Percentiles rank a stretch among this genome's conserved stretches.
Evolutionary conservation across 1,284 basidiomycete genomes (phyloP).

Genomic region (Boletellus sp.): DNA sequence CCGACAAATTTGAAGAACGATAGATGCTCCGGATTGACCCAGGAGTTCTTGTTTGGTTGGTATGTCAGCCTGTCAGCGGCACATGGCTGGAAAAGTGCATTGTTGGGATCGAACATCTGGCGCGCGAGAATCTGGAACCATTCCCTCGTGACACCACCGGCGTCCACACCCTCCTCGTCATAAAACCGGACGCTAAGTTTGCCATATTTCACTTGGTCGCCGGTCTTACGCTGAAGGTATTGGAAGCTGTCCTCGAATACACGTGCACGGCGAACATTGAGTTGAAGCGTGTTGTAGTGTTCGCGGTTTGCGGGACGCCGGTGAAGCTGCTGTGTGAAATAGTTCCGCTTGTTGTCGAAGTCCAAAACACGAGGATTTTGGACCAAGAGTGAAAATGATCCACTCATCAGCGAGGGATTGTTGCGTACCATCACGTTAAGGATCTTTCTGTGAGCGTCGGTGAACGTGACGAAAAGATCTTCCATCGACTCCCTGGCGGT

Average conservation of each 20-base stretch:
- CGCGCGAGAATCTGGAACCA: slow-evolving; percentile 98
- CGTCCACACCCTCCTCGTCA: slow-evolving; percentile 97
- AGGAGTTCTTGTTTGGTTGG: slow-evolving; percentile 94
- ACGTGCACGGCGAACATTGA: slow-evolving; percentile 89
- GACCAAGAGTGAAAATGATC: slow-evolving; percentile 94
- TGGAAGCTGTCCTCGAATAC: slow-evolving; percentile 98
- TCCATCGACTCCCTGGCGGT: slow-evolving; percentile 73
- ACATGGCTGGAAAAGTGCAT: slow-evolving; percentile 96
- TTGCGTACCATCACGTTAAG: slow-evolving; percentile 97
- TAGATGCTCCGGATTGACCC: slow-evolving; percentile 92
- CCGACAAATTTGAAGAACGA: slow-evolving; percentile 99
- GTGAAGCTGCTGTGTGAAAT: slow-evolving; percentile 96
- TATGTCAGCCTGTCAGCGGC: slow-evolving; percentile 93
- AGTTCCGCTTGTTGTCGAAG: slow-evolving; percentile 99
- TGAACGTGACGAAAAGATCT: slow-evolving; percentile 91
- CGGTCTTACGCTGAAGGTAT: slow-evolving; percentile 83
- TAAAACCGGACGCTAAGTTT: slow-evolving; percentile 97
- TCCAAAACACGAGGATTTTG: slow-evolving; percentile 96
- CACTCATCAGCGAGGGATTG: slow-evolving; percentile 96
- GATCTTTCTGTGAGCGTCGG: slow-evolving; percentile 91
- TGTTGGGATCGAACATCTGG: slow-evolving; percentile 99
- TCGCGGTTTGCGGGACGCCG: slow-evolving; percentile 78
- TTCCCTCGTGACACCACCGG: slow-evolving; percentile 95
- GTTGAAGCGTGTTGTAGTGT: slow-evolving; percentile 80
- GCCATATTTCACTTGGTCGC: slow-evolving; percentile 96